Conservation (phyloP, 352 stramenopile species). For the Pythium volutum region DNA sequence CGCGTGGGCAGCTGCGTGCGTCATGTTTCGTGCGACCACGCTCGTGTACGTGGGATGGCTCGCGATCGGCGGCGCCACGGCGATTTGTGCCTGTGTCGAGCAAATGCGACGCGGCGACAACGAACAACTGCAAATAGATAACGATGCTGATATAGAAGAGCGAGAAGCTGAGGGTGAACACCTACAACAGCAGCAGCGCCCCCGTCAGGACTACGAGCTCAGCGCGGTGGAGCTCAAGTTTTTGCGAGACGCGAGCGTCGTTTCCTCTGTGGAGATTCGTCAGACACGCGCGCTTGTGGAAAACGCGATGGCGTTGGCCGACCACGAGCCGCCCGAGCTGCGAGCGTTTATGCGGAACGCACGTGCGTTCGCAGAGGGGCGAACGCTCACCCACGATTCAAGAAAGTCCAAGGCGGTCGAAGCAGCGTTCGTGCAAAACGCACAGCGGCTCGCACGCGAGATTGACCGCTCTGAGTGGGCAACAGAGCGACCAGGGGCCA, state of each 20-base stretch:
- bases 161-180: not conserved
- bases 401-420: conserved; percentile 4
- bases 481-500: no score
- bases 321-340: conserved; percentile 21
- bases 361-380: conserved; percentile 7
- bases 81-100: conserved; percentile 18
- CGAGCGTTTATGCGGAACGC: conserved; percentile 25
- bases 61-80: conserved; percentile 29
- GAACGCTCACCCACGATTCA: not conserved
- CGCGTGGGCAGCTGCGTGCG: conserved; percentile 48
- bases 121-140: conserved; percentile 19
- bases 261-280: not conserved
- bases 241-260: not conserved
- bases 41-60: conserved; percentile 65
- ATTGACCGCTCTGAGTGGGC: conserved; percentile 2
- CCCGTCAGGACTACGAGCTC: no score
- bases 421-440: conserved; percentile 24
- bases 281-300: conserved; percentile 1
- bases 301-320: conserved; percentile 2
- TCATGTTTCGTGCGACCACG: conserved; percentile 46
- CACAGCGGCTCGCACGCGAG: conserved; percentile 10
- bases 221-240: no score
- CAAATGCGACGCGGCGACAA: conserved; percentile 22
- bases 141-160: not conserved
- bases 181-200: not conserved